A percentile compares a stretch with the other conserved stretches of the same genome.
phyloP scores from a whole-genome alignment of 2,329 filamentous ascomycete genomes.

The Elsinoe arachidis region DNA sequence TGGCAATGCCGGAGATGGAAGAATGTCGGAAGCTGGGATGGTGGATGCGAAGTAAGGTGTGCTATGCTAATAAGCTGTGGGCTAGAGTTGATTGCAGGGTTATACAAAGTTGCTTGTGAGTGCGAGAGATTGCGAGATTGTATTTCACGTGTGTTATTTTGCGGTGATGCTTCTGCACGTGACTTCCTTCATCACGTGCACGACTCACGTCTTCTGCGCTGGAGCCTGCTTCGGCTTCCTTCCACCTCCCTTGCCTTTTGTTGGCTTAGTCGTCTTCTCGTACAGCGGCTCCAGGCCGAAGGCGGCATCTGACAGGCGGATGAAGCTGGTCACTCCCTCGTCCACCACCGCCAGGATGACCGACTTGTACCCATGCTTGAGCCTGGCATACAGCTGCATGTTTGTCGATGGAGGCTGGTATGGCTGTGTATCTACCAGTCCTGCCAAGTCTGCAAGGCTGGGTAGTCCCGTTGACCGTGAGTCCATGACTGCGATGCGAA shows the following conservation, averaged over 20 bases:
- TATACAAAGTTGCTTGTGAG: neutral
- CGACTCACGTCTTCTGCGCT: neutral
- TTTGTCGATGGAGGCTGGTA: slow-evolving; percentile 52
- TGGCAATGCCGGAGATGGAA: too few species aligned
- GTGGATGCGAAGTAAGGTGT: too few species aligned
- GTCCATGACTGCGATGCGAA: slow-evolving; percentile 73
- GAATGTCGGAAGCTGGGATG: too few species aligned
- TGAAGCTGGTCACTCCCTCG: slow-evolving; percentile 78
- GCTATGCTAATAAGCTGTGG: too few species aligned
- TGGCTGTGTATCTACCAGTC: slow-evolving; percentile 65
- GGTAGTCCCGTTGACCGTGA: slow-evolving; percentile 64
- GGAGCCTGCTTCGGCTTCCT: slow-evolving; percentile 21
- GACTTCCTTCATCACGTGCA: neutral
- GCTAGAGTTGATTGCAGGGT: too few species aligned
- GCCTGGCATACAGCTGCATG: slow-evolving; percentile 57
- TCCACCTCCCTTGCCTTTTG: slow-evolving; percentile 33
- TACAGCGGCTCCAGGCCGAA: slow-evolving; percentile 66
- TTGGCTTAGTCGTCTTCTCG: slow-evolving; percentile 43
- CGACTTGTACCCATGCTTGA: slow-evolving; percentile 78
- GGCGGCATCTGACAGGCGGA: slow-evolving; percentile 68
- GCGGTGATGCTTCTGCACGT: neutral
- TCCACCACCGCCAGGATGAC: slow-evolving; percentile 84
- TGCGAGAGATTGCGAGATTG: neutral
- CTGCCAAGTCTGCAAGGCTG: slow-evolving; percentile 60
- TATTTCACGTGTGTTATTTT: neutral